Conservation (phyloP, 1,284 basidiomycete species). For the Anthracocystis walkeri region DNA sequence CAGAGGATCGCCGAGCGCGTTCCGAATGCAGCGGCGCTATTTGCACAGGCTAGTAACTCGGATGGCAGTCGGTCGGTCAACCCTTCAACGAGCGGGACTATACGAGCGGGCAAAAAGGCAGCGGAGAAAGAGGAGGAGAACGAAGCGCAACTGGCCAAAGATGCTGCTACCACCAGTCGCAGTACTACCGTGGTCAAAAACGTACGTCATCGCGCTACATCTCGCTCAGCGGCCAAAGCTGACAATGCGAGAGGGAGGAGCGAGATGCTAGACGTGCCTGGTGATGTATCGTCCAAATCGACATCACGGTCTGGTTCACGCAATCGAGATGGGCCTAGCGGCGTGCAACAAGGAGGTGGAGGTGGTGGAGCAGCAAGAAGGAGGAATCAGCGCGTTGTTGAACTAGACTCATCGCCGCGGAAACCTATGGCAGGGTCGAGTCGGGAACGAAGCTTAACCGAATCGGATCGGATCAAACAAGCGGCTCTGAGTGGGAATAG, state of each 20-base stretch:
- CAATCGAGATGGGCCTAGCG: constrained; percentile 1
- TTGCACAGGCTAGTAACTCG: not conserved
- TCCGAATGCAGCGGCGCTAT: constrained; percentile 14
- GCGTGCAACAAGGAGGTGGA: not conserved
- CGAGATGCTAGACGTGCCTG: constrained; percentile 8
- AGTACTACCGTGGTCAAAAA: constrained; percentile 27
- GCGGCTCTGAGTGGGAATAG: constrained; percentile 35
- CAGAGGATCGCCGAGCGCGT: constrained; percentile 71
- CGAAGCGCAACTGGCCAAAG: constrained; percentile 32
- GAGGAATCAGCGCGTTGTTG: constrained; percentile 45
- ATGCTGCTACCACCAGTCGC: constrained; percentile 31
- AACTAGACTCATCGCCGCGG: constrained; percentile 35
- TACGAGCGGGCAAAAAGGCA: not conserved
- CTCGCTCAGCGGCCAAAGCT: constrained; percentile 5
- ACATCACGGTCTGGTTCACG: constrained; percentile 20
- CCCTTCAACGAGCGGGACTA: not conserved
- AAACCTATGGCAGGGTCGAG: constrained; percentile 11
- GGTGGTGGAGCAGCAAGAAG: constrained; percentile 4
- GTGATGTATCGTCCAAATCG: not conserved
- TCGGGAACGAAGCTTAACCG: constrained; percentile 27
- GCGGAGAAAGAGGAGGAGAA: constrained; percentile 17
- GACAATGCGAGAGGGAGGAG: constrained; percentile 11
- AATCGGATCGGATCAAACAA: constrained; percentile 51
- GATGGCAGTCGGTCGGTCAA: not conserved
- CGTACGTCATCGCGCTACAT: constrained; percentile 18